These are phyloP conservation scores for Teunomyces atbi DNA, from an alignment of 805 yeast genomes.

Conservation along the genomic window DNA sequence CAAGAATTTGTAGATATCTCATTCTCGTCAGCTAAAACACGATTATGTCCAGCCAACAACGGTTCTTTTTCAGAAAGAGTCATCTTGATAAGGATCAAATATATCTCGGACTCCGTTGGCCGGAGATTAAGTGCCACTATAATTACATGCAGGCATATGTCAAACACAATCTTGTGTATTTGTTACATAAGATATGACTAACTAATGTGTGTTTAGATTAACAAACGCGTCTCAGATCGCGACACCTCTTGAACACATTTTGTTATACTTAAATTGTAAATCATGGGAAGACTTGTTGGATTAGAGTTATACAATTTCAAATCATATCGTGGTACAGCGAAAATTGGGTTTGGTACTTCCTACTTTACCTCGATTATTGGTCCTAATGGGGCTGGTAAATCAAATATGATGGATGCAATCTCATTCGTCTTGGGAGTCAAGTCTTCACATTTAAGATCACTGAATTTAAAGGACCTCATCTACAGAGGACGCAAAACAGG, in stretches of 20 bases:
- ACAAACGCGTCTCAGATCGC: slow-evolving; percentile 7
- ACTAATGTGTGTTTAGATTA: not conserved
- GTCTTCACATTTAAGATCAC: slow-evolving; percentile 72
- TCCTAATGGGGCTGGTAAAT: slow-evolving; percentile 98
- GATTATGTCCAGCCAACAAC: not conserved
- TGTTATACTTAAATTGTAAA: not conserved
- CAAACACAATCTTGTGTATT: not conserved
- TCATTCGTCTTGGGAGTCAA: slow-evolving; percentile 90
- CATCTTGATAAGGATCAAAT: not conserved
- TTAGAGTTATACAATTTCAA: slow-evolving; percentile 85
- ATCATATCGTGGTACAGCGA: slow-evolving; percentile 76
- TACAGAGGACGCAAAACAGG: slow-evolving; percentile 60
- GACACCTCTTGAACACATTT: not conserved
- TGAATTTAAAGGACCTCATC: slow-evolving; percentile 69
- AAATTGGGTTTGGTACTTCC: slow-evolving; percentile 79
- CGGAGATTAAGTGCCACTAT: not conserved
- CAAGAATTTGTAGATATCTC: slow-evolving; percentile 15
- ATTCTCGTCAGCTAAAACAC: not conserved
- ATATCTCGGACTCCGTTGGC: not conserved
- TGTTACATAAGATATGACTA: not conserved
- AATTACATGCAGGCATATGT: not conserved
- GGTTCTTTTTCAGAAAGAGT: slow-evolving; percentile 1
- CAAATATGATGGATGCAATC: slow-evolving; percentile 96
- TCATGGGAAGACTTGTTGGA: slow-evolving; percentile 81
- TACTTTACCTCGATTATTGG: slow-evolving; percentile 90